Base-by-base conservation (phyloP, 2,329 filamentous ascomycete genomes). In the Metarhizium album region DNA sequence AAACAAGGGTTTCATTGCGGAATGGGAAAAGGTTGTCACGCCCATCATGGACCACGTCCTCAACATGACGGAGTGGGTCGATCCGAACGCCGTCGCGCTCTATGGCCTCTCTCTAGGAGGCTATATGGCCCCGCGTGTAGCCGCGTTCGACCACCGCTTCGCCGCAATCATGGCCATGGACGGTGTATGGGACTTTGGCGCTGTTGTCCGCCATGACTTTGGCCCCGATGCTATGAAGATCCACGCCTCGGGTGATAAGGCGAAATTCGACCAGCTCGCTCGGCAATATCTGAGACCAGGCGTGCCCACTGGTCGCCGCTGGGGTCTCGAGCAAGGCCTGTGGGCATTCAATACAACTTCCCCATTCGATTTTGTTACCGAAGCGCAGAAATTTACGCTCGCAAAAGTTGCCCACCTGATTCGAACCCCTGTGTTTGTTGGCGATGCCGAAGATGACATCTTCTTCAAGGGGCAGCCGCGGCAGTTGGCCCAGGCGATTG, bases 131-230 rank as follows among this genome's bases (percentile, higher is more conserved):
- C 59, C 65, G 2, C 66, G 70, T 1, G 71, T 70, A 0, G 71
- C 72, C 0, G 69, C 70, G 2, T 70, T 71, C 53, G 72, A 75
- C 48, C 67, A 64, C 50, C 69, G 71, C 5, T 57, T 74, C 42
- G 63, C 66, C 1, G 72, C 71, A 3, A 58, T 66, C 4, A 57
- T 72, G 46, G 60, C 64, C 33, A 60, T 70, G 24, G 70, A 72
- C 53, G 71, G 69, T 2, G 51, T 74, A 3, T 69, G 58, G 53
- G 60, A 67, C 49, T 55, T 63, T 58, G 54, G 60, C 37, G 51
- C 20, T 2, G 38, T 43, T 2, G 9, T 58, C 2, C 38, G 37
- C 33, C 6, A 18, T 6, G 37, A 35, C n/a, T 51, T 57, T 8
- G 46, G 45, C 2, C 50, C 52, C 0, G 52, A 54, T 3, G 20